Conservation (phyloP, 2,329 filamentous ascomycete genomes). For the Delphinella strobiligena region DNA sequence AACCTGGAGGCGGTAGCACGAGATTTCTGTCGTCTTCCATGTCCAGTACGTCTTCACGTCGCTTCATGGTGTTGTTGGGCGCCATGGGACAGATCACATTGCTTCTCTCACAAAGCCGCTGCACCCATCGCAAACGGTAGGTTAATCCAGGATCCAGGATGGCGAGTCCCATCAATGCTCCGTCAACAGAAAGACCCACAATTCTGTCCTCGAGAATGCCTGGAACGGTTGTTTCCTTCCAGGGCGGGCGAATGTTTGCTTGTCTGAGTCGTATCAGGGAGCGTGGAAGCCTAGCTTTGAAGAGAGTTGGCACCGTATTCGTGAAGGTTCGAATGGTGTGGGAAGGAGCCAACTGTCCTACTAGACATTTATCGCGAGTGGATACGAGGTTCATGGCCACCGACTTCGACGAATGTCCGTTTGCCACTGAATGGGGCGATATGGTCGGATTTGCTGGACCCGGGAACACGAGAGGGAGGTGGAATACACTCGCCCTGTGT, state of each 20-base stretch:
- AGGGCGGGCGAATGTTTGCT: slow-evolving; percentile 30
- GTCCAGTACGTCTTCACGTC: neutral
- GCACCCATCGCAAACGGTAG: slow-evolving; percentile 59
- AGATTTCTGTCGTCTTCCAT: neutral
- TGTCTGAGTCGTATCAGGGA: slow-evolving; percentile 38
- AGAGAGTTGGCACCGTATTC: slow-evolving; percentile 16
- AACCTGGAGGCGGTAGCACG: slow-evolving; percentile 13
- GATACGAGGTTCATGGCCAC: slow-evolving; percentile 11
- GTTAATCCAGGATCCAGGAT: slow-evolving; percentile 52
- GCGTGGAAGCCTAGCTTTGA: slow-evolving; percentile 29
- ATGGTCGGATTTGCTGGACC: too few species aligned
- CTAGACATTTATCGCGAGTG: slow-evolving; percentile 15
- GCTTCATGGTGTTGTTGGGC: neutral
- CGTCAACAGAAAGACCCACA: slow-evolving; percentile 39
- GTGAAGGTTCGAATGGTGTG: slow-evolving; percentile 2
- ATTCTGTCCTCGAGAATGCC: slow-evolving; percentile 35
- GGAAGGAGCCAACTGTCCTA: slow-evolving; percentile 14
- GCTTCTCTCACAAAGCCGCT: slow-evolving; percentile 43
- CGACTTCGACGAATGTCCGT: too few species aligned
- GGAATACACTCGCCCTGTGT: neutral
- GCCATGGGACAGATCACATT: slow-evolving; percentile 19
- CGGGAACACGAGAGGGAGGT: slow-evolving; percentile 7
- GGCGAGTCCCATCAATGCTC: slow-evolving; percentile 46
- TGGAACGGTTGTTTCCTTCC: slow-evolving; percentile 22
- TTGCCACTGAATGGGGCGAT: too few species aligned